Evolutionary conservation across 257 asterid species (phyloP).

Genomic region (Echites panduratus): DNA sequence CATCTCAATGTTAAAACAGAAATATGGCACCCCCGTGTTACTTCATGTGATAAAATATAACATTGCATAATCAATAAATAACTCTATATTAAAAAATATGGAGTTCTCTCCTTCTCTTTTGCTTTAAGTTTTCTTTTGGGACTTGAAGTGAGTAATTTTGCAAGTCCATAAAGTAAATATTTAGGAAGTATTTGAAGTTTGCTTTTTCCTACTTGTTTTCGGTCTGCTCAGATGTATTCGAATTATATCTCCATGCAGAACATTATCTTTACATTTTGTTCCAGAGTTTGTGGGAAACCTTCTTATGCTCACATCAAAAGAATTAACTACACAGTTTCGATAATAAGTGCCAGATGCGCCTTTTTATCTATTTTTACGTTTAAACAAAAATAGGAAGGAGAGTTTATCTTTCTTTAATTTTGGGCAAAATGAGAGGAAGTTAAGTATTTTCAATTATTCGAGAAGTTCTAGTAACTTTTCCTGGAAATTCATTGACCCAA

Average conservation of each 20-base stretch:
- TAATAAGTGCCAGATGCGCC: no score
- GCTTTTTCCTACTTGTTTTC: neutral
- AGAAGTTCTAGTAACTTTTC: neutral
- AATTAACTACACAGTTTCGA: neutral
- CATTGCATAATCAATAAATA: neutral
- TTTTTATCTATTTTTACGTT: no score
- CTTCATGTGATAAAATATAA: neutral
- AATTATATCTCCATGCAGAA: neutral
- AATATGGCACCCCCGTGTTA: neutral
- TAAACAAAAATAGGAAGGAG: neutral
- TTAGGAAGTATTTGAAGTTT: neutral
- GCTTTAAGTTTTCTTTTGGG: neutral
- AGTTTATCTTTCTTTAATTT: neutral
- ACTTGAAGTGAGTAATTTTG: neutral
- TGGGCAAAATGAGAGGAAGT: neutral
- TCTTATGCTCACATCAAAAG: neutral
- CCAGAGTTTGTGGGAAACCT: neutral
- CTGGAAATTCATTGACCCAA: neutral
- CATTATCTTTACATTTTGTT: neutral
- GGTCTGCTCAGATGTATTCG: no score
- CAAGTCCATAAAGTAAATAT: neutral
- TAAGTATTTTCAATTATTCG: neutral
- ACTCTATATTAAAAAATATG: neutral
- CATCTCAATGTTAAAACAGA: neutral
- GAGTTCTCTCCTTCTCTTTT: neutral